These are phyloP conservation scores for Pseudodiploospora longispora DNA, from an alignment of 2,329 filamentous ascomycete genomes.

Conservation along the genomic window DNA sequence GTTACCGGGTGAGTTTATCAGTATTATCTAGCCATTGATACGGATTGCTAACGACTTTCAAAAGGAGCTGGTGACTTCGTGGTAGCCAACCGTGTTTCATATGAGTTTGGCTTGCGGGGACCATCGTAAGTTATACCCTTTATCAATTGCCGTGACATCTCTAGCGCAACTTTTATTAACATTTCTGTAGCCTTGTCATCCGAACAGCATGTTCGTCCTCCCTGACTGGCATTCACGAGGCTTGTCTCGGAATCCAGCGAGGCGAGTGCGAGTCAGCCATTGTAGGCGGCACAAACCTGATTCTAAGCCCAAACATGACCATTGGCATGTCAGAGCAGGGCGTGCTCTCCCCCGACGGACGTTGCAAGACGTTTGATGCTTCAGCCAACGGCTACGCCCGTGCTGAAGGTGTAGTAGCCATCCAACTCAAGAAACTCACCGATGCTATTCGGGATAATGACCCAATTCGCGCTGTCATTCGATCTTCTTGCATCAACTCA, in stretches of 20 bases:
- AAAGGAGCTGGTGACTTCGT: constrained; percentile 17
- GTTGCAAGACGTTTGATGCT: constrained; percentile 26
- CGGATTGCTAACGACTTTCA: constrained; percentile 4
- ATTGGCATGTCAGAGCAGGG: constrained; percentile 16
- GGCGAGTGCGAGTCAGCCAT: constrained; percentile 21
- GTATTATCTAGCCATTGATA: too few species aligned
- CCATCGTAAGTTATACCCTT: constrained; percentile 25
- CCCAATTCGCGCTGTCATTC: constrained; percentile 27
- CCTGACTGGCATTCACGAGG: constrained; percentile 23
- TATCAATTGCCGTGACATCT: too few species aligned
- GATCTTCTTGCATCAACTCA: constrained; percentile 21
- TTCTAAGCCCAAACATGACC: constrained; percentile 19
- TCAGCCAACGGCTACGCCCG: constrained; percentile 38
- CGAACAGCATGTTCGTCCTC: constrained; percentile 28
- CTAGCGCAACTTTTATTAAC: neutral
- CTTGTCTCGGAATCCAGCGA: constrained; percentile 18
- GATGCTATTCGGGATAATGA: constrained; percentile 37
- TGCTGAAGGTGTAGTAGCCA: constrained; percentile 33
- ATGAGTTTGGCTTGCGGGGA: constrained; percentile 37
- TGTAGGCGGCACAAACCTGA: constrained; percentile 25
- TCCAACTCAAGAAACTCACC: constrained; percentile 35
- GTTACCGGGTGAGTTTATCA: neutral
- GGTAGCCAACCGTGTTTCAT: constrained; percentile 23
- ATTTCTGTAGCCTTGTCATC: constrained; percentile 21
- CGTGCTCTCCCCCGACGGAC: constrained; percentile 18